These are phyloP conservation scores for Nyctanthes arbortristis DNA, from an alignment of 257 asterid species.

Conservation along the genomic window DNA sequence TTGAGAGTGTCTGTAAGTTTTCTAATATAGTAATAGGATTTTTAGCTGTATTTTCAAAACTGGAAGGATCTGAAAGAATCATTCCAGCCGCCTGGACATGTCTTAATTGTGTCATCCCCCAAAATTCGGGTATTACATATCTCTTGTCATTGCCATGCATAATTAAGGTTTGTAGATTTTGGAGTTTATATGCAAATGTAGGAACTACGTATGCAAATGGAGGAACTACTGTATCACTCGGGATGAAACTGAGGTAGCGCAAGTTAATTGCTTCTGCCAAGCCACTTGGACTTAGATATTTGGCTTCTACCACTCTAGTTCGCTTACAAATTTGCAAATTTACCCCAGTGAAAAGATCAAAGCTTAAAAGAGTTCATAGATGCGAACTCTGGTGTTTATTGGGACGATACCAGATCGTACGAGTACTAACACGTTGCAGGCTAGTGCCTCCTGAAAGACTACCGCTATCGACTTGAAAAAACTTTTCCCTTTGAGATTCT, in stretches of 20 bases:
- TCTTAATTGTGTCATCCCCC: constrained; percentile 21
- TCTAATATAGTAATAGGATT: background rate
- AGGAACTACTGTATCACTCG: background rate
- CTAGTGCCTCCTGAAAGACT: background rate
- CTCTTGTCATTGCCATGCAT: background rate
- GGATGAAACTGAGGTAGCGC: constrained; percentile 16
- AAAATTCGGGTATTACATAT: constrained; percentile 8
- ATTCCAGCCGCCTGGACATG: constrained; percentile 11
- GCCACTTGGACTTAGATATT: no score
- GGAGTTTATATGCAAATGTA: constrained; percentile 16
- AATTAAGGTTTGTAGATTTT: constrained; percentile 21
- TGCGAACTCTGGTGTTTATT: no score
- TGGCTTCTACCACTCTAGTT: no score
- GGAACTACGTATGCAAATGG: no score
- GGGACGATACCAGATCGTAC: no score
- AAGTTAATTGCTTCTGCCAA: background rate
- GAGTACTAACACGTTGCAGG: background rate
- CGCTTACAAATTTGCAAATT: no score
- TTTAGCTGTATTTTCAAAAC: background rate
- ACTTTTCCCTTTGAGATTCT: background rate
- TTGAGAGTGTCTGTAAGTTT: constrained; percentile 12
- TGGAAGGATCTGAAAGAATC: background rate
- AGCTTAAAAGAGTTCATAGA: constrained; percentile 18
- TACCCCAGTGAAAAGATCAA: no score
- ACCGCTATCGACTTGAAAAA: background rate